phyloP scores from a whole-genome alignment of 495 filamentous ascomycete species.

The Xylaria telfairii region DNA sequence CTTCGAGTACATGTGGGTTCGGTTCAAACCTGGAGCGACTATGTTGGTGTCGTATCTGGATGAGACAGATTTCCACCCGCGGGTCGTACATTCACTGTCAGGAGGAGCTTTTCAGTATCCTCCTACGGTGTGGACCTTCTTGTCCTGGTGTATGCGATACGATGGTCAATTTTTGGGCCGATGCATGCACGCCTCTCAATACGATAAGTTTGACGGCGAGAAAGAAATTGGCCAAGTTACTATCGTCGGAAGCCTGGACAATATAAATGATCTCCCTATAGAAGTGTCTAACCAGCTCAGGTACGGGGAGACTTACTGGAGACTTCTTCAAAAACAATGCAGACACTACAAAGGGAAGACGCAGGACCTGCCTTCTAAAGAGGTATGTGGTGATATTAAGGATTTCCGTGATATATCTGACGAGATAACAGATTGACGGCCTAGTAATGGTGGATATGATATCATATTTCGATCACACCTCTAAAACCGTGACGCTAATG shows the following conservation, averaged over 20 bases:
- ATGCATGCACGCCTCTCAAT: accelerated
- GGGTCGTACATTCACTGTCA: not conserved
- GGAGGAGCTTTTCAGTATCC: not conserved
- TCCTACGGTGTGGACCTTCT: not conserved
- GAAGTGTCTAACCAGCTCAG: not conserved
- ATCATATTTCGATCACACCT: not conserved
- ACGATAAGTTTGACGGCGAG: not conserved
- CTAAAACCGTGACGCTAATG: not conserved
- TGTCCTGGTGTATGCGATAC: not conserved
- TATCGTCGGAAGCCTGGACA: not conserved
- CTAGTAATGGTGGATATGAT: slow-evolving; percentile 4
- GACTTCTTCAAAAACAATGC: not conserved
- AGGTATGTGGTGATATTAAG: not conserved
- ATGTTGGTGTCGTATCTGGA: not conserved
- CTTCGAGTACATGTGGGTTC: not conserved
- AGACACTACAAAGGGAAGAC: not conserved
- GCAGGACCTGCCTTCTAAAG: not conserved
- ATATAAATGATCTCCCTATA: not conserved
- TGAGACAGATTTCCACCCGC: not conserved
- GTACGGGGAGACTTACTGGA: not conserved
- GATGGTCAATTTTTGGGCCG: not conserved
- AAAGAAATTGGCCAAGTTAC: not conserved
- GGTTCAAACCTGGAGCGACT: not conserved
- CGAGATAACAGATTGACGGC: not conserved
- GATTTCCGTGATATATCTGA: not conserved